Evolutionary conservation across 2,329 filamentous ascomycete genomes (phyloP), one percentile per base, ranked within the genome.

Genomic region (Ophiostoma novo-ulmi): DNA sequence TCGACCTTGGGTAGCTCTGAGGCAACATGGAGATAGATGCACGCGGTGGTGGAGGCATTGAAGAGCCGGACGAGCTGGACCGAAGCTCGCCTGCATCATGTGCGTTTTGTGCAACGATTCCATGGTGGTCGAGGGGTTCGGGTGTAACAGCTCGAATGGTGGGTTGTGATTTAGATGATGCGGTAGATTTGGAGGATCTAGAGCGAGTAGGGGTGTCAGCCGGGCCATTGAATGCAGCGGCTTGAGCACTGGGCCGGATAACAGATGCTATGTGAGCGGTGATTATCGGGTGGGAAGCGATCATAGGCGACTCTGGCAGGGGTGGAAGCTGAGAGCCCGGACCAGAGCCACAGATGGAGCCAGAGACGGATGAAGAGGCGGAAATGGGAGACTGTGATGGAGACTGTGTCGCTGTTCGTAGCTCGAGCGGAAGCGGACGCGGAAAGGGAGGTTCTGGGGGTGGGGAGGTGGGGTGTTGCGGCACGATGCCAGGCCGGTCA

Each of bases 61-160:
- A n/a, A 26, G 65, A 48, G 75, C 75, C 61, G 74, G 38, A 58
- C 71, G 35, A 64, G 35, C 58, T 65, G 20, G 66, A 36, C 64
- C 31, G 38, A 13, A n/a, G 17, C 26, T 68, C 70, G 31, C 67
- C 70, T 52, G 74, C 76, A 73, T 76, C 75, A n/a, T 70, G 66
- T 63, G 73, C 71, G 64, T 75, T 73, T 41, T 72, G 72, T 76
- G 75, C 74, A 76, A 76, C 68, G 11, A 61, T 13, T 36, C 65
- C 71, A 52, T 36, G 70, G 58, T 75, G 71, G 63, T 84, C 83
- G 72, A 77, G 73, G 61, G 79, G 80, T 63, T 92, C 90, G 74
- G 89, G 89, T 73, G 89, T 91, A 74, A 91, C 88, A 71, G 88
- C 81, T 73, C 89, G 87, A 76, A 89, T 86, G 65, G 85, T 86